phyloP scores from a whole-genome alignment of 768 basidiomycete species.

The Dendrothele bispora region DNA sequence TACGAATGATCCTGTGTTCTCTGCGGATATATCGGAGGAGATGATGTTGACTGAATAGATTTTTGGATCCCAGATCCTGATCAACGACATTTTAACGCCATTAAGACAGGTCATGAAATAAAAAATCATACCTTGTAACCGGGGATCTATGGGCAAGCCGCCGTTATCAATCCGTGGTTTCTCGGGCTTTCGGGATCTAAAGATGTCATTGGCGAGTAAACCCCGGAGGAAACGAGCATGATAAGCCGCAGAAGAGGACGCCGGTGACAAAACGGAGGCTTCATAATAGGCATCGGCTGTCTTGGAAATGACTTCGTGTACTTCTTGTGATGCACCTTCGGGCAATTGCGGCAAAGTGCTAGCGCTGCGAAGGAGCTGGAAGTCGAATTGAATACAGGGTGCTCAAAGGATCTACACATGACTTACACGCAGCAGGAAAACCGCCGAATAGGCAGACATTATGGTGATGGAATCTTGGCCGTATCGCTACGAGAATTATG shows the following conservation, averaged over 20 bases:
- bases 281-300: constrained; percentile 80
- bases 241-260: constrained; percentile 67
- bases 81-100: not conserved
- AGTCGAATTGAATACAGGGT: constrained; percentile 5
- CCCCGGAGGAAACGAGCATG: constrained; percentile 79
- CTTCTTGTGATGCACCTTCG: constrained; percentile 62
- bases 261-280: constrained; percentile 59
- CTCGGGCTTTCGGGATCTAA: constrained; percentile 49
- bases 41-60: not conserved
- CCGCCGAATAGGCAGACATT: constrained; percentile 86
- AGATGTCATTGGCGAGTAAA: constrained; percentile 63
- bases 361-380: constrained; percentile 68
- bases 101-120: constrained; percentile 2
- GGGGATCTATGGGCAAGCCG: constrained; percentile 51
- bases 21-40: not conserved
- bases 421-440: constrained; percentile 72
- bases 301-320: constrained; percentile 62
- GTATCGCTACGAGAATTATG: constrained; percentile 55
- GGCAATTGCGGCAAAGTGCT: constrained; percentile 56
- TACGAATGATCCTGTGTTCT: too few species aligned
- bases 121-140: constrained; percentile 47
- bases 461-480: constrained; percentile 82
- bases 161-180: constrained; percentile 34
- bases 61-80: constrained; percentile 7
- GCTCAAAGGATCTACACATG: constrained; percentile 6